Evolutionary conservation across 139 green algal genomes (phyloP), one percentile per base, ranked within the genome.

Genomic region (Tetradesmus lagerheimii): DNA sequence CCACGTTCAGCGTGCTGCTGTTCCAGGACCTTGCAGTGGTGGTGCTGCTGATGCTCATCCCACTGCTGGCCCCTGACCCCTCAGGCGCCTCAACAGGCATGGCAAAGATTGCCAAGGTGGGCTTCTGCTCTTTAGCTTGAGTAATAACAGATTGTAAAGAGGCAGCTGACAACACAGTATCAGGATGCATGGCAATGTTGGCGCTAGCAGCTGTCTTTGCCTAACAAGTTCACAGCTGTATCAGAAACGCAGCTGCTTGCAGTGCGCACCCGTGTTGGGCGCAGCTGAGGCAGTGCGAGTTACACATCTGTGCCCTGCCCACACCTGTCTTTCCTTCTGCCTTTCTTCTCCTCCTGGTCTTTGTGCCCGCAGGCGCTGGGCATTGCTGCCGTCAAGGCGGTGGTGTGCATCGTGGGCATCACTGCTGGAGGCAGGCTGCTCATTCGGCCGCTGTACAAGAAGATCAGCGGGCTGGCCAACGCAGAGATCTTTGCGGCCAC

Each of bases 1-100:
- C 96, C 62, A 98, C 98, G 50, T 99, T 99, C 93, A 97, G 94
- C 3, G 96, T 99, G 71, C 96, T 99, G 76, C 95, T 99, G 67
- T 94, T 99, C 39, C 97, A 98, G 94, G 98, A 99, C 90, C 93
- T 99, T 43, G 97, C 98, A 16, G 98, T 99, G n/a, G 98, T 99
- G 77, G 96, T 99, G 85, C 95, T 99, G 90, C 97, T 99, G 74
- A 99, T 99, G 97, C 94, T 99, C 83, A 98, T 99, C 78, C 98
- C 98, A 20, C 95, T 99, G 88, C 94, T 99, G 81, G 98, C 98
- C 9, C 98, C 97, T 79, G 90, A 91, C 35, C 93, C 83, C 80
- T 95, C 79, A 41, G 94, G 86, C 75, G 84, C 78, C 27, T 92
- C 88, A 14, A 93, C 89, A 9, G 96, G 96, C 85, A 87, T 97